A percentile compares a stretch with the other conserved stretches of the same genome.
These are phyloP conservation scores for Podospora tetraspora DNA, from an alignment of 495 filamentous ascomycete genomes.

Conservation along the genomic window DNA sequence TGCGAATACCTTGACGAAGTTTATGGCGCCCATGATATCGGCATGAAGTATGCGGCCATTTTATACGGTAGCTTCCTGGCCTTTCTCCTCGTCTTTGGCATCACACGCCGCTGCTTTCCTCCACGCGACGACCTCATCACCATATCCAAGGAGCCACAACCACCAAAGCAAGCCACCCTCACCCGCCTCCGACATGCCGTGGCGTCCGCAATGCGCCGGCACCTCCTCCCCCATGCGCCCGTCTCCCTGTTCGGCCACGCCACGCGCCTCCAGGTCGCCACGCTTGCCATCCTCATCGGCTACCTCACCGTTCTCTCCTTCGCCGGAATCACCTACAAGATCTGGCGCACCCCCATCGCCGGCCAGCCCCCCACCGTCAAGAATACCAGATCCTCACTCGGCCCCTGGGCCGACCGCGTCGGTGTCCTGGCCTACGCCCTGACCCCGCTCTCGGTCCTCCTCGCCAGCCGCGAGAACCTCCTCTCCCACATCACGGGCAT, in stretches of 20 bases:
- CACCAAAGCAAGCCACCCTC: slow-evolving; percentile 29
- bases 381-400: slow-evolving; percentile 55
- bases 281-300: slow-evolving; percentile 41
- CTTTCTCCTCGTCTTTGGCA: slow-evolving; percentile 46
- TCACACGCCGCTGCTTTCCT: slow-evolving; percentile 29
- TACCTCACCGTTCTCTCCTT: slow-evolving; percentile 62
- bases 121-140: slow-evolving; percentile 7
- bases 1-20: slow-evolving; percentile 61
- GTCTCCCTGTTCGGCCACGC: slow-evolving; percentile 35
- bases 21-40: slow-evolving; percentile 53
- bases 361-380: slow-evolving; percentile 31
- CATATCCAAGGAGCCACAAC: neutral
- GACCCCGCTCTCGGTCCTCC: slow-evolving; percentile 55
- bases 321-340: slow-evolving; percentile 53
- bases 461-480: slow-evolving; percentile 55
- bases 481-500: slow-evolving; percentile 58
- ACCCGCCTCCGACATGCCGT: slow-evolving; percentile 27
- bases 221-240: slow-evolving; percentile 41
- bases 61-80: slow-evolving; percentile 54
- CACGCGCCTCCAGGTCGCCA: slow-evolving; percentile 38
- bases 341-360: slow-evolving; percentile 56
- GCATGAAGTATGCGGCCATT: slow-evolving; percentile 57
- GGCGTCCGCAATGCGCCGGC: slow-evolving; percentile 32
- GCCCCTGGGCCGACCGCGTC: slow-evolving; percentile 57
- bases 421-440: slow-evolving; percentile 63